phyloP scores from a whole-genome alignment of 768 basidiomycete genomes.

The Pluteus cervinus region DNA sequence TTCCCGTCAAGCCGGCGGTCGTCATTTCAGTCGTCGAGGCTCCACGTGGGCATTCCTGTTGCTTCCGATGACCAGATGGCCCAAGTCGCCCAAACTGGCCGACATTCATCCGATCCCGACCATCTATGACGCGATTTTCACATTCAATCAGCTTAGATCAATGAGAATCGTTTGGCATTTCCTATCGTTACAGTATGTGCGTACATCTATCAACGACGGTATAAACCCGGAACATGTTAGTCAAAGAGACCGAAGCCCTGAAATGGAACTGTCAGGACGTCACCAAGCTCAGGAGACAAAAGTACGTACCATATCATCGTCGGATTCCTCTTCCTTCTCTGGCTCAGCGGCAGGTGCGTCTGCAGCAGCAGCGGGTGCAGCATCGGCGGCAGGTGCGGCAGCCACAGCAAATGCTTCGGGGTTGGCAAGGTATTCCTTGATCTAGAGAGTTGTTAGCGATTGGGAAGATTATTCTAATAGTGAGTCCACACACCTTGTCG shows the following conservation, averaged over 20 bases:
- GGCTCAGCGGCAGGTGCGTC: slow-evolving; percentile 66
- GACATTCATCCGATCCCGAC: too few relatives aligned
- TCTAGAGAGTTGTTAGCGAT: slow-evolving; percentile 36
- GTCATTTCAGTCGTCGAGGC: too few relatives aligned
- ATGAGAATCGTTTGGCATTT: background rate
- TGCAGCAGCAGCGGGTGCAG: slow-evolving; percentile 51
- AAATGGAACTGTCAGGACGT: slow-evolving; percentile 15
- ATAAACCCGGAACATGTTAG: slow-evolving; percentile 31
- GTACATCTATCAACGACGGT: slow-evolving; percentile 13
- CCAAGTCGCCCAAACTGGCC: too few relatives aligned
- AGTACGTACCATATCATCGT: slow-evolving; percentile 78
- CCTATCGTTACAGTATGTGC: slow-evolving; percentile 3
- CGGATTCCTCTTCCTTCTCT: slow-evolving; percentile 81
- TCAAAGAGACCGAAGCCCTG: slow-evolving; percentile 96
- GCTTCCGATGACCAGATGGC: too few relatives aligned
- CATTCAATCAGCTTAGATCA: background rate
- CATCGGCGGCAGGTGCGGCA: slow-evolving; percentile 54
- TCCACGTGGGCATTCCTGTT: too few relatives aligned
- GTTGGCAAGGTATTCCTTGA: slow-evolving; percentile 96
- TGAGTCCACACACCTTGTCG: slow-evolving; percentile 64
- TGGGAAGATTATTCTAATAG: slow-evolving; percentile 11
- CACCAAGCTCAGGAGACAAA: background rate
- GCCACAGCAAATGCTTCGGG: slow-evolving; percentile 95
- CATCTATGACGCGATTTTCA: too few relatives aligned
- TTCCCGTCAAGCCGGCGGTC: too few relatives aligned